Evolutionary conservation across 306 rosid genomes (phyloP).

Genomic region (Castanea crenata): DNA sequence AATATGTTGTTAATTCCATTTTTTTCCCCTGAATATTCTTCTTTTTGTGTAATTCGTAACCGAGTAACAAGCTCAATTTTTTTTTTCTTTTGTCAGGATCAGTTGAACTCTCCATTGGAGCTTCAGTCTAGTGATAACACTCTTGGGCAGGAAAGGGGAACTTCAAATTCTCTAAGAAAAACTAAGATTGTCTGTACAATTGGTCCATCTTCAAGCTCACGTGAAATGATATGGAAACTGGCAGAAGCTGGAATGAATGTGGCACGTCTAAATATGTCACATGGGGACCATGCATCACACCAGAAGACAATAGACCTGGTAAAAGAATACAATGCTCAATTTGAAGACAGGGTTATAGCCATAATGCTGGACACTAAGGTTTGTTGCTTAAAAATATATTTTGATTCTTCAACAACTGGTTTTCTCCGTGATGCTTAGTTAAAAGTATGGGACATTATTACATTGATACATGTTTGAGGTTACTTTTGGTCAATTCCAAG

Average conservation of each 20-base stretch:
- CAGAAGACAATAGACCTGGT: constrained; percentile 82
- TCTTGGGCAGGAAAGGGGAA: constrained; percentile 22
- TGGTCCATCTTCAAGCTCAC: constrained; percentile 87
- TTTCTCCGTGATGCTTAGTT: background rate
- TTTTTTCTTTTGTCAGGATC: constrained; percentile 31
- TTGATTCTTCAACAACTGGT: background rate
- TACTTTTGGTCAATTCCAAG: background rate
- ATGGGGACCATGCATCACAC: constrained; percentile 88
- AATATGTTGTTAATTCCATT: background rate
- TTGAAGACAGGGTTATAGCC: constrained; percentile 70
- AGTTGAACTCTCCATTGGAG: constrained; percentile 34
- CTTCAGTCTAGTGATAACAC: constrained; percentile 19
- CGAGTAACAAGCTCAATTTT: constrained; percentile 10
- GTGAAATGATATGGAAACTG: constrained; percentile 92
- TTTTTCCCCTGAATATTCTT: background rate
- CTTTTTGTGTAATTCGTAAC: background rate
- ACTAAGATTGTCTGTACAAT: constrained; percentile 91
- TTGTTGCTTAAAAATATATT: background rate
- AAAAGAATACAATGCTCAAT: constrained; percentile 77
- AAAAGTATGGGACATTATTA: background rate
- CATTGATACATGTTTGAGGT: background rate
- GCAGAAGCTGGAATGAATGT: constrained; percentile 86
- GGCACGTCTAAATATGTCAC: constrained; percentile 94
- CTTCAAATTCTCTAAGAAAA: constrained; percentile 46
- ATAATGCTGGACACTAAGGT: constrained; percentile 99